Evolutionary conservation across 441 rosid genomes (phyloP).

Genomic region (Melastoma candidum): DNA sequence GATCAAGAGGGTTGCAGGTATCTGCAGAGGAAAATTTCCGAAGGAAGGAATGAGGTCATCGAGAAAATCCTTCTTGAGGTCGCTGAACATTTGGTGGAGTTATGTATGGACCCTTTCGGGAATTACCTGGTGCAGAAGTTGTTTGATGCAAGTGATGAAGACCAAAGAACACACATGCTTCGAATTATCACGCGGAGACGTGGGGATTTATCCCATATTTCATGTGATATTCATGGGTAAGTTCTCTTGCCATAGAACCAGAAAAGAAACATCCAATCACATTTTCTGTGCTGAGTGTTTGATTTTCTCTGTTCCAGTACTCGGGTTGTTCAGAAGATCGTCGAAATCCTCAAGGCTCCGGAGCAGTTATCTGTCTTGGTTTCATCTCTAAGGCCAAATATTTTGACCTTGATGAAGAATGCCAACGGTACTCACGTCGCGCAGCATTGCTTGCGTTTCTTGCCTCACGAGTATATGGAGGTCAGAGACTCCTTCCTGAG

Average conservation of each 20-base stretch:
- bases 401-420: constrained; percentile 33
- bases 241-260: background rate
- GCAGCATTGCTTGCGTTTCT: constrained; percentile 40
- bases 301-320: constrained; percentile 24
- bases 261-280: background rate
- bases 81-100: constrained; percentile 42
- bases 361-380: constrained; percentile 33
- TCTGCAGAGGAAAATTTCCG: constrained; percentile 33
- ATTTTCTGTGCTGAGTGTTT: background rate
- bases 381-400: constrained; percentile 34
- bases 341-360: constrained; percentile 36
- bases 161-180: constrained; percentile 39
- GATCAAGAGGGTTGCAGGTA: constrained; percentile 52
- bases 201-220: constrained; percentile 32
- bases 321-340: constrained; percentile 43
- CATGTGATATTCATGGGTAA: constrained; percentile 46
- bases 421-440: constrained; percentile 48
- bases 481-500: background rate
- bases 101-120: constrained; percentile 50
- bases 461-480: background rate
- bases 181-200: constrained; percentile 27
- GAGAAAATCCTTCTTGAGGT: constrained; percentile 33
- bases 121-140: constrained; percentile 55
- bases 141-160: constrained; percentile 41
- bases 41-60: constrained; percentile 33